phyloP scores from a whole-genome alignment of 2,329 filamentous ascomycete species.

The Colletotrichum tamarilloi region DNA sequence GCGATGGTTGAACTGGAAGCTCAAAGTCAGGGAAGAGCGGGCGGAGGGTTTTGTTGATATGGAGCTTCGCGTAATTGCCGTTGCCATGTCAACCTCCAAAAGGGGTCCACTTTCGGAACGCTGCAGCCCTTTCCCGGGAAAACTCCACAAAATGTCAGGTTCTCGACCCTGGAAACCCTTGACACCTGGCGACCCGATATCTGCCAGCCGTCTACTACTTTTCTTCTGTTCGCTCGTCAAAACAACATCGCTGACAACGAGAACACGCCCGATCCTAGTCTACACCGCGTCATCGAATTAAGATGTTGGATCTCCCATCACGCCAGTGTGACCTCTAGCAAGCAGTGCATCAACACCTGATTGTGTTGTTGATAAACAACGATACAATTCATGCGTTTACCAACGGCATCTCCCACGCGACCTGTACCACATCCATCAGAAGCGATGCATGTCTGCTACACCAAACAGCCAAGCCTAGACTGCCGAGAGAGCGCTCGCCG shows the following conservation, averaged over 20 bases:
- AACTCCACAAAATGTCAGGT: not conserved
- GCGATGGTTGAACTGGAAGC: constrained; percentile 14
- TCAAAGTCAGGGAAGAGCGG: constrained; percentile 21
- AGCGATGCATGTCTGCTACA: not conserved
- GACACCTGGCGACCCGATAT: constrained; percentile 1
- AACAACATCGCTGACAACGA: not conserved
- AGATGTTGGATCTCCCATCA: not conserved
- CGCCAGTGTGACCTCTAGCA: not conserved
- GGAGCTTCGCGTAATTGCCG: constrained; percentile 34
- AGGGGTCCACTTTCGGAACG: constrained; percentile 17
- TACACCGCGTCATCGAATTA: constrained; percentile 10
- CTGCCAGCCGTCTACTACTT: not conserved
- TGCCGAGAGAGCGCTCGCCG: not conserved
- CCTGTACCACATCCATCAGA: too few relatives aligned
- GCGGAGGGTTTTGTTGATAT: constrained; percentile 36
- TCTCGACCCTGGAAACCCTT: not conserved
- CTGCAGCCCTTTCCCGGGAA: constrained; percentile 25
- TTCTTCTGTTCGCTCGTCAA: not conserved
- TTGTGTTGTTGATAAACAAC: constrained; percentile 5
- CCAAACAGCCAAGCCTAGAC: not conserved
- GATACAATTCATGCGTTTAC: not conserved
- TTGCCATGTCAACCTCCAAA: constrained; percentile 28
- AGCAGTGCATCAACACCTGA: not conserved
- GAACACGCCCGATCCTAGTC: not conserved
- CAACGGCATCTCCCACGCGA: not conserved